These are phyloP conservation scores for Torulaspora maleeae DNA, from an alignment of 805 yeast species.

Conservation along the genomic window DNA sequence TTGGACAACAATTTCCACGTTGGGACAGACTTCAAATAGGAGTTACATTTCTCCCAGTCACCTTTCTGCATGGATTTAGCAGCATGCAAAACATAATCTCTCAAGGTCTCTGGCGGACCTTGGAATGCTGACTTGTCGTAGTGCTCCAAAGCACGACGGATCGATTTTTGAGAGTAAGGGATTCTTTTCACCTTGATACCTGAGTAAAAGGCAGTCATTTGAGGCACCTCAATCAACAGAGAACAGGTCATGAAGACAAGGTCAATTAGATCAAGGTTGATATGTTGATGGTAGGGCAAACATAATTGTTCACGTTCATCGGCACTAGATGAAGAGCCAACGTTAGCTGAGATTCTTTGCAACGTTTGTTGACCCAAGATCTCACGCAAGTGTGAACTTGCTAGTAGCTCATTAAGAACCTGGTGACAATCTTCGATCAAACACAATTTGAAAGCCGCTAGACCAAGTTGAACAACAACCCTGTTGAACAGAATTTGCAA, in stretches of 20 bases:
- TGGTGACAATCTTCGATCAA: conserved; percentile 82
- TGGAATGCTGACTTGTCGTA: conserved; percentile 92
- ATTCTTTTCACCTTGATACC: conserved; percentile 59
- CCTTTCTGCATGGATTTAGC: conserved; percentile 84
- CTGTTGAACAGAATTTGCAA: conserved; percentile 92
- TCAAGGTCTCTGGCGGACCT: conserved; percentile 96
- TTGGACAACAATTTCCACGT: conserved; percentile 84
- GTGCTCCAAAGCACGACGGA: conserved; percentile 85
- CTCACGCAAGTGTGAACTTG: conserved; percentile 82
- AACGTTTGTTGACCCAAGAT: conserved; percentile 83
- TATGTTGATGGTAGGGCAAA: conserved; percentile 97
- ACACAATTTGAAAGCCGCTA: conserved; percentile 91
- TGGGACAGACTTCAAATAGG: conserved; percentile 51
- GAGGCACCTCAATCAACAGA: conserved; percentile 86
- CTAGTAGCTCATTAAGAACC: conserved; percentile 79
- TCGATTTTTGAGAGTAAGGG: conserved; percentile 63
- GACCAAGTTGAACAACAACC: conserved; percentile 90
- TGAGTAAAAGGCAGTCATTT: conserved; percentile 65
- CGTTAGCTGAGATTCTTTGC: conserved; percentile 58
- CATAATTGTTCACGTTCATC: conserved; percentile 53
- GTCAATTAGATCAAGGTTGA: conserved; percentile 90
- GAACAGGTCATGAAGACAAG: conserved; percentile 89
- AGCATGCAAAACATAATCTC: conserved; percentile 89
- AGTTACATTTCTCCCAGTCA: conserved; percentile 78
- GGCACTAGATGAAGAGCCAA: conserved; percentile 31